Evolutionary conservation across 164 flowering plant genomes (phyloP), one percentile per base, ranked within the genome.

Genomic region (Magnolia officinalis): DNA sequence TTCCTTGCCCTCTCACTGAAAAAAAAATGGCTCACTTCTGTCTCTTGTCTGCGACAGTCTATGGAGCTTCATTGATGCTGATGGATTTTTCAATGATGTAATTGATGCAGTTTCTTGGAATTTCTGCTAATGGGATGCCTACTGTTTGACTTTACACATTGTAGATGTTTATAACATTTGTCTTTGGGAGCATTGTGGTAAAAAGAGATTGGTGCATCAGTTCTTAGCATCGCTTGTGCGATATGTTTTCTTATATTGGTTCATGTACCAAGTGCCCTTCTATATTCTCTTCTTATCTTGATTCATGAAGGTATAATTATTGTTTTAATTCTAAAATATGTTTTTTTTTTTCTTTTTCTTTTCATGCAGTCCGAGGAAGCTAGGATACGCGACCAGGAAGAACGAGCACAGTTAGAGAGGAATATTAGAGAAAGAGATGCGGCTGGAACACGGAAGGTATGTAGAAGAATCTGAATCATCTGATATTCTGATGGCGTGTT

Each of bases 371-470:
- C 94, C 8, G 97, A 96, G 76, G 97, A 91, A 83, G 98, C 88
- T 68, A 88, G 89, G 74, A 66, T 87, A 78, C 91, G 88, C 29
- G 99, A 96, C 79, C 97, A 92, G 80, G 89, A 84, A 83, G 99
- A 96, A 82, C 87, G 88, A 78, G 95, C 89, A 83, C 89, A 94
- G 74, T 81, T 96, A 64, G 99, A 96, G 85, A 86, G 76, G 72
- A 87, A 88, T 75, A 72, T 94, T 2, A 89, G 90, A 83, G 97
- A 91, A 71, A 81, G 93, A 75, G 99, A 96, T 90, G 90, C 93
- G 64, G 91, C 96, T 1, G 88, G 85, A 16, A 96, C 99, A 16
- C 81, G 89, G 20, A 96, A 94, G 97, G 98, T 95, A 84, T 14
- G 0, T 16, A 2, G 61, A 55, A 7, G 61, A 9, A 37, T 37